Evolutionary conservation across 208 protist species (phyloP).

Genomic region (Crithidia brevicula): DNA sequence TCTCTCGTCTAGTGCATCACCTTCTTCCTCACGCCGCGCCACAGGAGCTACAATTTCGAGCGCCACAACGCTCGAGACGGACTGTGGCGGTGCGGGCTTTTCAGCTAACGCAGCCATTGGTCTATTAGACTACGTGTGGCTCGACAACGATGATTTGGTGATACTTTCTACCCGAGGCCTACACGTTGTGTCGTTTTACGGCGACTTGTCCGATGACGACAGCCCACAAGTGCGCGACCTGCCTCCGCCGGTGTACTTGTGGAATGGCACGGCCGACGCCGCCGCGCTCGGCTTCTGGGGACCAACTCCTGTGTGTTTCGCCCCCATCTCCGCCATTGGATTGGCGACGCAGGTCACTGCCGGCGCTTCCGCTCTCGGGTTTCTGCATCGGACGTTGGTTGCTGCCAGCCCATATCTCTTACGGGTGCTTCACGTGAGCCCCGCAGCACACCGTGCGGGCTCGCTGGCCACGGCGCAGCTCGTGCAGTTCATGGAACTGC

Average conservation of each 20-base stretch:
- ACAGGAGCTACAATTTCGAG: too few species aligned
- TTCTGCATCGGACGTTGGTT: constrained; percentile 34
- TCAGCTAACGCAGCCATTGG: too few species aligned
- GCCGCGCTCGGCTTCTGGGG: constrained; percentile 15
- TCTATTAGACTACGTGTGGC: constrained; percentile 72
- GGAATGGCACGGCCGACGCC: constrained; percentile 12
- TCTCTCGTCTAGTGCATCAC: too few species aligned
- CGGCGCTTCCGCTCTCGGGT: background rate
- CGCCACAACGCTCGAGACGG: too few species aligned
- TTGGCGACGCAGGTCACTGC: constrained; percentile 1
- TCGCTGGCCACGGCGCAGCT: constrained; percentile 25
- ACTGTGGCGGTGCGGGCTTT: too few species aligned
- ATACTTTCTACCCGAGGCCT: constrained; percentile 57
- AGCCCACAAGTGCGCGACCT: constrained; percentile 28
- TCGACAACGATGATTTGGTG: constrained; percentile 57
- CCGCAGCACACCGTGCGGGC: background rate
- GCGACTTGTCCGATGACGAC: constrained; percentile 46
- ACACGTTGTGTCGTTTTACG: constrained; percentile 42
- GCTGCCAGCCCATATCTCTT: constrained; percentile 61
- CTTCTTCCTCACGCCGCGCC: too few species aligned
- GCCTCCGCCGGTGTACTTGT: constrained; percentile 31
- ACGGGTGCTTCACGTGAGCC: constrained; percentile 39
- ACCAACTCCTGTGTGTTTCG: constrained; percentile 25
- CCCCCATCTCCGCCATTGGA: constrained; percentile 8
- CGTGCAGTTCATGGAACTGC: constrained; percentile 48